phyloP scores from a whole-genome alignment of 1,139 yeast genomes.

The Kodamaea alishanica region DNA sequence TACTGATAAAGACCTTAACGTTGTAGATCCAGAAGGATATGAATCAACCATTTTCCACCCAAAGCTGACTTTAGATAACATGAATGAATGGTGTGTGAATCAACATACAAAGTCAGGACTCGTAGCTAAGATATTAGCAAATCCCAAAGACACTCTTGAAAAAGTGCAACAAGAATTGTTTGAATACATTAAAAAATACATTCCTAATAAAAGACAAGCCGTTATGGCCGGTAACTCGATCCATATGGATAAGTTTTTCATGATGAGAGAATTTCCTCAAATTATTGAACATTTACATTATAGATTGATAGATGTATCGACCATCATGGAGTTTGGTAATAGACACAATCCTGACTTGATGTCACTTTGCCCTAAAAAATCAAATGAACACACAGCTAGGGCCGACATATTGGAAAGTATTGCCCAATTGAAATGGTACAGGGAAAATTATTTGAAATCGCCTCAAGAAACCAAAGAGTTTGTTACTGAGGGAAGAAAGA shows the following conservation, averaged over 20 bases:
- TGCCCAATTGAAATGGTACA: slow-evolving; percentile 74
- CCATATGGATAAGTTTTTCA: slow-evolving; percentile 86
- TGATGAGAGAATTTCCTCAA: slow-evolving; percentile 78
- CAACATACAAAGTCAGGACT: slow-evolving; percentile 83
- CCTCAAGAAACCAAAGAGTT: slow-evolving; percentile 20
- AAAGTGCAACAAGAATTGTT: slow-evolving; percentile 65
- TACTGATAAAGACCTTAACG: slow-evolving; percentile 74
- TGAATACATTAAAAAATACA: slow-evolving; percentile 53
- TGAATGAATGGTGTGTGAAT: slow-evolving; percentile 83
- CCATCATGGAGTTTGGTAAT: slow-evolving; percentile 72
- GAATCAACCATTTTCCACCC: slow-evolving; percentile 80
- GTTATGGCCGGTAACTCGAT: slow-evolving; percentile 87
- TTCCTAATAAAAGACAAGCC: slow-evolving; percentile 54
- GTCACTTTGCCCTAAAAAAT: slow-evolving; percentile 58
- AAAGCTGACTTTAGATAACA: slow-evolving; percentile 56
- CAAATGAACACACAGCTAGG: slow-evolving; percentile 75
- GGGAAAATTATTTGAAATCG: slow-evolving; percentile 54
- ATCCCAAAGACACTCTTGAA: slow-evolving; percentile 48
- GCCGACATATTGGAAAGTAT: slow-evolving; percentile 89
- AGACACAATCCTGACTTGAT: slow-evolving; percentile 71
- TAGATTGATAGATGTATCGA: slow-evolving; percentile 83
- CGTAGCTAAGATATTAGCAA: slow-evolving; percentile 59
- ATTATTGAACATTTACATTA: slow-evolving; percentile 73
- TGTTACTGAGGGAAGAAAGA: slow-evolving; percentile 8
- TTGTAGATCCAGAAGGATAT: slow-evolving; percentile 66